Evolutionary conservation across 164 flowering plant species (phyloP), one percentile per base, ranked within the genome.

Genomic region (Vitis labrusca): DNA sequence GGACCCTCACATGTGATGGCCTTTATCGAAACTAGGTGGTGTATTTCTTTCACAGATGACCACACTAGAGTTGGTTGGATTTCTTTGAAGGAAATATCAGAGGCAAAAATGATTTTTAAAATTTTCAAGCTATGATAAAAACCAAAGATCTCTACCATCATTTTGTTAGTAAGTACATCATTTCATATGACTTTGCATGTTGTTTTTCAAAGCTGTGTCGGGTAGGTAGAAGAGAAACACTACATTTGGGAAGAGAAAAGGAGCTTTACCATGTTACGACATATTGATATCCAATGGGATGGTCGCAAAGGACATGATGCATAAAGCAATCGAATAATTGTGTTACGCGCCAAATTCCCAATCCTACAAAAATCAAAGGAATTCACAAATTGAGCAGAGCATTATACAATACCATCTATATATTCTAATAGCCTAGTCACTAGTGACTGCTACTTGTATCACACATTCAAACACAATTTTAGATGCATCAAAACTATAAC

Each of bases 291-390:
- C 99, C 99, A 96, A 58, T 77, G 93, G 47, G 92, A 88, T 37
- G 99, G 94, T 47, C 86, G 78, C 49, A 85, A 86, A 68, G 99
- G 92, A 65, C 97, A 89, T 10, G 97, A 90, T 62, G 88, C 85
- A 85, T 89, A 85, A 53, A 93, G 93, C 82, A 91, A 74, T 49
- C 98, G 82, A 78, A 77, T 88, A 62, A 93, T 86, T 53, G 97
- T 92, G 32, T 83, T 55, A 30, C 90, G 87, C 48, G 89, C 89
- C 85, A 93, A 74, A 73, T 82, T 86, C 16, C 85, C 96, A 74
- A 93, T 95, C 85, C 99, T 95, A 71, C 75, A 85, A 80, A 29
- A 71, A 51, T 1, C 50, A 13, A 62, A 55, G 53, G 13, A 71
- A 62, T 48, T 23, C 19, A 62, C 8, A 37, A 23, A 9, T 49